Percentiles rank a stretch among this genome's conserved stretches.
These are phyloP conservation scores for Aspergillus heteromorphus DNA, from an alignment of 495 filamentous ascomycete species.

Conservation along the genomic window DNA sequence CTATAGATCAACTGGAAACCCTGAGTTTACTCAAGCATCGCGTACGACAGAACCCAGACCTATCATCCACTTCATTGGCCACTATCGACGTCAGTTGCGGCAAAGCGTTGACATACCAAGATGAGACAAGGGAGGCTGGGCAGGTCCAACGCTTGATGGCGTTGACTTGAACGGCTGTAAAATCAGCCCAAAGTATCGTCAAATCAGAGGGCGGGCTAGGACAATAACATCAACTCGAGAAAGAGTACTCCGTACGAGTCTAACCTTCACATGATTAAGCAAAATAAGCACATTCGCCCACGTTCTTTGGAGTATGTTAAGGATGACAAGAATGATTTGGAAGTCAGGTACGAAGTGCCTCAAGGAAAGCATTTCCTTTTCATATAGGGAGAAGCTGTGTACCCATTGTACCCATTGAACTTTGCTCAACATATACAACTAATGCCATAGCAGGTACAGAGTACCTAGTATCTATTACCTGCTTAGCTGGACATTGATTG, in stretches of 20 bases:
- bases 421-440: neutral
- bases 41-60: neutral
- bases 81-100: neutral
- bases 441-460: neutral
- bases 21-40: neutral
- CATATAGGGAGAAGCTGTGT: neutral
- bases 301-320: too few species aligned
- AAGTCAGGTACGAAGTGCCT: neutral
- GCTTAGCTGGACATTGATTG: too few species aligned
- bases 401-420: neutral
- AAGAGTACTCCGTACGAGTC: neutral
- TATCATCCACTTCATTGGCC: neutral
- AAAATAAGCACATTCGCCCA: too few species aligned
- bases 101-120: neutral
- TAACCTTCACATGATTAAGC: neutral
- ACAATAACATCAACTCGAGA: neutral
- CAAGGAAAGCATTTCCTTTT: neutral
- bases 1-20: neutral
- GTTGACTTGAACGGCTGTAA: neutral
- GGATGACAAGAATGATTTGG: neutral
- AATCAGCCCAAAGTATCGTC: neutral
- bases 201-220: neutral
- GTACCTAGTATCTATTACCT: slow-evolving; percentile 2
- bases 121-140: neutral
- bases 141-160: neutral